Conservation (phyloP, 2,329 filamentous ascomycete species). For the Rasamsonia emersonii region DNA sequence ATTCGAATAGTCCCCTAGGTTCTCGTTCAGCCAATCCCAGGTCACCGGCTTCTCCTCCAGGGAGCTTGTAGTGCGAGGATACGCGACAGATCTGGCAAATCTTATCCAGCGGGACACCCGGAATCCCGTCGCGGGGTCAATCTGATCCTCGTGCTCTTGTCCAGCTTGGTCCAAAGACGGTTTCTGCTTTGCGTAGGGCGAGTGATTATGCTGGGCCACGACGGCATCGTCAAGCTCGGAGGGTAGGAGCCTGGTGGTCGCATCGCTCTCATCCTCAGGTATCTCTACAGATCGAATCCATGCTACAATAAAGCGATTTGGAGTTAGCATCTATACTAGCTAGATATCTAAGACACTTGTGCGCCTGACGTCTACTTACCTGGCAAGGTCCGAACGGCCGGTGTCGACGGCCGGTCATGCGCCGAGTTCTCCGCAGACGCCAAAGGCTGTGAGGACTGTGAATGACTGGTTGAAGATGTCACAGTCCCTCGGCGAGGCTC, state of each 20-base stretch:
- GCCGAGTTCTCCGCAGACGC: conserved; percentile 4
- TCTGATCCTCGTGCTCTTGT: conserved; percentile 7
- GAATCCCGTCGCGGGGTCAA: conserved; percentile 3
- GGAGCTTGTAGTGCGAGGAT: conserved; percentile 27
- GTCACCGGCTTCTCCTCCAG: conserved; percentile 33
- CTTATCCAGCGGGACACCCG: conserved; percentile 40
- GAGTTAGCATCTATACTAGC: not conserved
- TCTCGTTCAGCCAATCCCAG: conserved; percentile 37
- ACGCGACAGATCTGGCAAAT: conserved; percentile 35
- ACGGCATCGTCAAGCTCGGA: conserved; percentile 30
- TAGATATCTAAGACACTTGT: not conserved
- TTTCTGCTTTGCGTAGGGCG: conserved; percentile 24
- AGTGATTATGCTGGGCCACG: conserved; percentile 40
- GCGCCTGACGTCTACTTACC: too few relatives aligned
- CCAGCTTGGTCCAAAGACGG: conserved; percentile 10
- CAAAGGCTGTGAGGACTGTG: conserved; percentile 4
- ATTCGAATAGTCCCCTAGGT: conserved; percentile 36
- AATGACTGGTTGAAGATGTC: conserved; percentile 3
- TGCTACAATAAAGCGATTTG: conserved; percentile 16
- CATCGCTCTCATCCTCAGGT: conserved; percentile 28
- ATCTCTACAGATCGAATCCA: conserved; percentile 37
- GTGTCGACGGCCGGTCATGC: conserved; percentile 2
- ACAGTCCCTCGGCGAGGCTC: conserved; percentile 1
- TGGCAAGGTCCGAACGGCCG: conserved; percentile 26
- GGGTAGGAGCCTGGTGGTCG: conserved; percentile 27